Conservation (phyloP, 2,329 filamentous ascomycete genomes). For the Xylogone sp. region DNA sequence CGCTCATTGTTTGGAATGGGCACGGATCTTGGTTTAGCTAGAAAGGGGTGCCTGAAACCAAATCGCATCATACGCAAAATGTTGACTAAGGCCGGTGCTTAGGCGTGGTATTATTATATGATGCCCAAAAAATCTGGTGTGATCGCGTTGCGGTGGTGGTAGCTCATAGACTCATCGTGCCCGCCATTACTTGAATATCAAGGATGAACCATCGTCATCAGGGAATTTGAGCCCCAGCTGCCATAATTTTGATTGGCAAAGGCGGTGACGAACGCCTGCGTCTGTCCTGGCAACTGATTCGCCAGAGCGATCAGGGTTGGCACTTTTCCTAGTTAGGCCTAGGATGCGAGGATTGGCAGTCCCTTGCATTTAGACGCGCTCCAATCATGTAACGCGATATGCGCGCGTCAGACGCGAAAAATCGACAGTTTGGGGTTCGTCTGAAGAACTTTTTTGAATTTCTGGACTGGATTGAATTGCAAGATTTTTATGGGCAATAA, state of each 20-base stretch:
- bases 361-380: background rate
- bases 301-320: background rate
- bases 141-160: background rate
- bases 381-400: background rate
- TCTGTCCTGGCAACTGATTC: background rate
- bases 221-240: background rate
- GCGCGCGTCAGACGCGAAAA: background rate
- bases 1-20: constrained; percentile 22
- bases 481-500: background rate
- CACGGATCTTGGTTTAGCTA: background rate
- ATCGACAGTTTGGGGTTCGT: too few species aligned
- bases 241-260: background rate
- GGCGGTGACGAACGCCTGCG: background rate
- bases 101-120: too few species aligned
- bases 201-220: background rate
- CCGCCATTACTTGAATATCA: background rate
- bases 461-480: background rate
- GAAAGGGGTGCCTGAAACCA: background rate
- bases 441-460: too few species aligned
- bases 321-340: background rate
- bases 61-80: background rate
- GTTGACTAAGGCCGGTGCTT: too few species aligned
- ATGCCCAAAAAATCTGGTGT: background rate
- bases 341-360: background rate
- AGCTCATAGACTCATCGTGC: background rate